Base-by-base conservation (phyloP, 805 yeast species). In the Candida lessepsii region DNA sequence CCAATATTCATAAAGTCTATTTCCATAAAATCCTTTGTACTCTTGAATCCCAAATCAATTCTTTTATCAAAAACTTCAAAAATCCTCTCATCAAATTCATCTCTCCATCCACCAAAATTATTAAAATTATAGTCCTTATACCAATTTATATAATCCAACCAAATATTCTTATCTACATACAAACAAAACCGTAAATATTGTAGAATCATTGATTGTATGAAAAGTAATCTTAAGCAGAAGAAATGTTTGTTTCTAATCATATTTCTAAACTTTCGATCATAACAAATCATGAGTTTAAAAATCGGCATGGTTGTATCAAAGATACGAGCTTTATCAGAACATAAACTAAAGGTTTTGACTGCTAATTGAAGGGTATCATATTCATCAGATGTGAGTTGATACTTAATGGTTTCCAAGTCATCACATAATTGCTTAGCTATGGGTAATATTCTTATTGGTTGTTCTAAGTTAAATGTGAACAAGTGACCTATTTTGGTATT, bases 271-370 rank as follows among this genome's bases (percentile, higher is more conserved):
- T 45, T 45, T 4, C 42, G 41, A 2, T 44, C 40, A 9, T 57
- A 9, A 9, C 52, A 10, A 7, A 60, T 40, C 7, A 60, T 31
- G 54, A 64, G 61, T 38, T 57, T 46, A 42, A 52, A 63, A 5
- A 64, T 31, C 5, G 71, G 71, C 9, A 63, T 45, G 2, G 68
- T 67, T 36, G 53, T 55, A 38, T 57, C 51, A 17, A 29, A 23
- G 10, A 33, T 24, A 21, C 15, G 17, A 10, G 27, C 23, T 16
- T 33, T 39, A 10, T 39, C 38, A 3, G 34, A n/a, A 23, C 34
- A 20, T 11, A 28, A 28, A 5, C 24, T 17, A 7, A 39, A 28
- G 15, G 28, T 14, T 15, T 9, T 10, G 2, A 39, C 10, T 9
- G 21, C 20, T 3, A 5, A 17, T 5, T n/a, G 4, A 7, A 32